Percentiles rank a stretch among this genome's conserved stretches.
phyloP scores from a whole-genome alignment of 495 filamentous ascomycete species.

The Usnea hakonensis region DNA sequence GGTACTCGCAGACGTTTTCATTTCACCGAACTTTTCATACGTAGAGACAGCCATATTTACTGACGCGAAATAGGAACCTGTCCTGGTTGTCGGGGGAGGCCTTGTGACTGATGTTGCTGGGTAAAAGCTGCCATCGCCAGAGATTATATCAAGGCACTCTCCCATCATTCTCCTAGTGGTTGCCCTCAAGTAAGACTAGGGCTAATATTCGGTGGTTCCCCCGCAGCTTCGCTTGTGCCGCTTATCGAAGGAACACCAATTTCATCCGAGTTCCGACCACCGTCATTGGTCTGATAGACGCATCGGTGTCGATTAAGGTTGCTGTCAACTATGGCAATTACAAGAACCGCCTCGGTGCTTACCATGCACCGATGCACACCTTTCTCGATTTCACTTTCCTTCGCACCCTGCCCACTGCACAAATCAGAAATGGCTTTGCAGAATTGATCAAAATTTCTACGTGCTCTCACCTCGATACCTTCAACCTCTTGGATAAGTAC shows the following conservation, averaged over 20 bases:
- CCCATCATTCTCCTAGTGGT: constrained; percentile 27
- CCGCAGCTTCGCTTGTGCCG: constrained; percentile 51
- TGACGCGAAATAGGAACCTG: constrained; percentile 43
- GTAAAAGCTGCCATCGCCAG: constrained; percentile 35
- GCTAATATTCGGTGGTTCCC: constrained; percentile 18
- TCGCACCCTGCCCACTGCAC: constrained; percentile 48
- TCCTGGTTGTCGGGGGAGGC: constrained; percentile 57
- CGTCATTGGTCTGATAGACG: constrained; percentile 59
- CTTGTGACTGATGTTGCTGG: constrained; percentile 60
- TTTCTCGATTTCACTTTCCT: constrained; percentile 61
- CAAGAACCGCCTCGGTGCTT: constrained; percentile 60
- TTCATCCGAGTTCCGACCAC: constrained; percentile 56
- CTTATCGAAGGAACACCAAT: constrained; percentile 48
- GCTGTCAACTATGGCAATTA: constrained; percentile 59
- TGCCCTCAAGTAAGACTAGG: background rate
- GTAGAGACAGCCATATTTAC: constrained; percentile 14
- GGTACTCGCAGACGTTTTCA: constrained; percentile 27
- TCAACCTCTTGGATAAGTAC: constrained; percentile 52
- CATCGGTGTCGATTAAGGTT: constrained; percentile 57
- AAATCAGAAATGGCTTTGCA: constrained; percentile 59
- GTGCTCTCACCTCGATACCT: constrained; percentile 51
- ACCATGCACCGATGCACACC: constrained; percentile 57
- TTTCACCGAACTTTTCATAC: background rate
- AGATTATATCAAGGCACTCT: constrained; percentile 40
- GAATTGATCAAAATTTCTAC: constrained; percentile 62